phyloP scores from a whole-genome alignment of 108 stramenopile species.

The Licmophora abbreviata region DNA sequence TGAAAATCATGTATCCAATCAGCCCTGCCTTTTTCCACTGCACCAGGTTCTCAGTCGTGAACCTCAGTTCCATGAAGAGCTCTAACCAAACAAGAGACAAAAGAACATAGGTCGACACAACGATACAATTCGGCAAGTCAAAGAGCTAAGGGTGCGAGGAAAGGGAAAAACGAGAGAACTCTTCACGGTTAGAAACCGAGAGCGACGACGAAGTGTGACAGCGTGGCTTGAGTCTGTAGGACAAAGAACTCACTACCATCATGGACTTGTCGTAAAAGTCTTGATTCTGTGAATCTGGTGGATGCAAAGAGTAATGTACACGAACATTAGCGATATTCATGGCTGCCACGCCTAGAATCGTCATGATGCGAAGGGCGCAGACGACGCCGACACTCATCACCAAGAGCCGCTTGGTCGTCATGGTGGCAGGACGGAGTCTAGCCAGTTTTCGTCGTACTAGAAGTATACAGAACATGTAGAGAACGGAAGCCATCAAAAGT shows the following conservation, averaged over 20 bases:
- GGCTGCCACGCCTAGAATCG: slow-evolving; percentile 67
- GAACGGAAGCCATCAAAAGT: slow-evolving; percentile 31
- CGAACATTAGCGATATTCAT: slow-evolving; percentile 72
- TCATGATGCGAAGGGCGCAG: slow-evolving; percentile 72
- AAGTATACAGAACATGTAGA: slow-evolving; percentile 41
- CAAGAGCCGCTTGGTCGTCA: slow-evolving; percentile 64
- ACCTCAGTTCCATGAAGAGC: slow-evolving; percentile 62
- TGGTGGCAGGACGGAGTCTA: slow-evolving; percentile 17
- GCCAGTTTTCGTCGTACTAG: slow-evolving; percentile 38
- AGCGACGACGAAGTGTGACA: no score
- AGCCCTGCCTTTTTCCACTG: slow-evolving; percentile 57
- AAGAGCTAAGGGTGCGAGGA: no score
- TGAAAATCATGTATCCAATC: slow-evolving; percentile 77
- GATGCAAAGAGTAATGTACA: slow-evolving; percentile 45
- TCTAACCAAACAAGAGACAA: slow-evolving; percentile 84
- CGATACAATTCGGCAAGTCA: slow-evolving; percentile 83
- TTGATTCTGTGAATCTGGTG: slow-evolving; percentile 34
- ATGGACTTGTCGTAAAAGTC: slow-evolving; percentile 77
- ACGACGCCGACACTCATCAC: slow-evolving; percentile 68
- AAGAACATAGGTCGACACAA: slow-evolving; percentile 76
- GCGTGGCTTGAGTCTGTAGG: no score
- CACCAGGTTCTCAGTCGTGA: slow-evolving; percentile 43
- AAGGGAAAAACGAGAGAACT: no score
- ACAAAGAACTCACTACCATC: no score
- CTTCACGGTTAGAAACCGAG: no score